These are phyloP conservation scores for Venturiaceae sp. DNA, from an alignment of 2,329 filamentous ascomycete genomes.

Conservation along the genomic window DNA sequence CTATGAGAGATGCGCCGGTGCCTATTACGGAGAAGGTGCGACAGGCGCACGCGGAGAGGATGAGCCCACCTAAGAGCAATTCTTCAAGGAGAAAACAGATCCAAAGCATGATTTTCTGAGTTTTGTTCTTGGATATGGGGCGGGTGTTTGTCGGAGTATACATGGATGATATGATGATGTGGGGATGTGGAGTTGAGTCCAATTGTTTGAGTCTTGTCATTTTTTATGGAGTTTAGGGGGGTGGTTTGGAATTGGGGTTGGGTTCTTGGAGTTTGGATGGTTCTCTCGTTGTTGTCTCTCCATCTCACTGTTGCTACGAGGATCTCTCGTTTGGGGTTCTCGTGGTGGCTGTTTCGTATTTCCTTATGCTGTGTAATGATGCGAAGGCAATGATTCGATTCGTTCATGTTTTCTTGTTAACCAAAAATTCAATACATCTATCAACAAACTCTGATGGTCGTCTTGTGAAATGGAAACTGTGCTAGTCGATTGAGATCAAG, in stretches of 20 bases:
- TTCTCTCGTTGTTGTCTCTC: background rate
- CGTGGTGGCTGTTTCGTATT: background rate
- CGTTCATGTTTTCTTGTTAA: background rate
- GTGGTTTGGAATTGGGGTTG: background rate
- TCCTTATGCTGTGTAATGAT: background rate
- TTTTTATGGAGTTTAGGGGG: background rate
- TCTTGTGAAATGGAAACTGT: too few relatives aligned
- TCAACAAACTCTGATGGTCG: too few relatives aligned
- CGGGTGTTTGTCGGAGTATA: background rate
- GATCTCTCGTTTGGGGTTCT: background rate
- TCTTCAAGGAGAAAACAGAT: conserved; percentile 5
- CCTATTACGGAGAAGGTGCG: background rate
- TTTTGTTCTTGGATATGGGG: background rate
- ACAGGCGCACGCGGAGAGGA: background rate
- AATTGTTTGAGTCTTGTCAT: background rate
- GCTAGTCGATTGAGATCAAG: too few relatives aligned
- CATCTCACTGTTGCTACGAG: background rate
- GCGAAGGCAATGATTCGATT: background rate
- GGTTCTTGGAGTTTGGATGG: background rate
- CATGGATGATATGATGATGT: background rate
- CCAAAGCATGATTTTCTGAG: conserved; percentile 9
- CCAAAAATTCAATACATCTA: background rate
- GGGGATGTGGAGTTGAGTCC: background rate
- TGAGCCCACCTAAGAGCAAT: background rate
- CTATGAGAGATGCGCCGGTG: background rate